Base-by-base conservation (phyloP, 2,329 filamentous ascomycete species). In the Scedosporium boydii region DNA sequence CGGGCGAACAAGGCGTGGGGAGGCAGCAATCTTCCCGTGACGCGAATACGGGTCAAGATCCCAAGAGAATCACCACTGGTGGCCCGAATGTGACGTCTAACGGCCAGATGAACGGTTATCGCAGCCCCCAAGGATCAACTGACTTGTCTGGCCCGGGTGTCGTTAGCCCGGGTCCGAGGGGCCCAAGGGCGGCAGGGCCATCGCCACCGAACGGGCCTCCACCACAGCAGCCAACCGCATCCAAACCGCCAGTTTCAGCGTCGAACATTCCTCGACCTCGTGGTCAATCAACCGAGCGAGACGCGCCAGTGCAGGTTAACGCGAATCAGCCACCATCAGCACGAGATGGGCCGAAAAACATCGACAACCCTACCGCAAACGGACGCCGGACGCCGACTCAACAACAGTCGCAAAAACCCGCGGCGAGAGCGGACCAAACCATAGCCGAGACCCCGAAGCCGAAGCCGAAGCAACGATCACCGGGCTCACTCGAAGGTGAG, bases 401-500 rank as follows among this genome's bases (percentile, higher is more conserved):
- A 64, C 78, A 77, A 63, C 56, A 46, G n/a, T 77, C 74, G 60
- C 75, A 77, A 3, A 77, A 76, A 61, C 75, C 83, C 27, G 63
- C 69, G 16, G 23, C 21, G 5, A 34, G 60, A 12, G 38, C 53
- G 14, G 55, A 60, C n/a, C 10, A 81, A 84, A 53, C 23, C 6
- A 16, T 29, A 4, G 16, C 61, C 68, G n/a, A 82, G 74, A 63
- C 67, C 67, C 26, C 26, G 82, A 84, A 65, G 79, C 80, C 38
- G 9, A 57, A 58, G 41, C 57, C 61, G 7, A 63, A 63, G 57
- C 61, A 53, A 48, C 81, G 85, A 18, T 79, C 82, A 42, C 87
- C 88, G 69, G 81, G 82, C 29, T 89, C 89, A 0, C 77, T 90
- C 12, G 90, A 95, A 66, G 89, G 84, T 68, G 88, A 91, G 65